Percentiles rank a stretch among this genome's conserved stretches.
These are phyloP conservation scores for Marsdenia floribunda DNA, from an alignment of 257 asterid genomes.

Conservation along the genomic window DNA sequence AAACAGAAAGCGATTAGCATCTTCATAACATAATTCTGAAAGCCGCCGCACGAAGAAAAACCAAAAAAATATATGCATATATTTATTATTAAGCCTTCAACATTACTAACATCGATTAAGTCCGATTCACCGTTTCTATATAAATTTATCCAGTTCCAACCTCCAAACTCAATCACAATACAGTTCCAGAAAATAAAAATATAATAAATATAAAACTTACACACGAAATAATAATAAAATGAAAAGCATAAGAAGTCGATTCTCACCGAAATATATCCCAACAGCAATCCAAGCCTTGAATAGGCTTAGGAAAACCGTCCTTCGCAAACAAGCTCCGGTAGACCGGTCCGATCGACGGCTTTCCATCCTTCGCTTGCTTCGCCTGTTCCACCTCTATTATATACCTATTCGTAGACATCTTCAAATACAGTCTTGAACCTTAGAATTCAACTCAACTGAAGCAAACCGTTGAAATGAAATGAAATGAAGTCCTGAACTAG, in stretches of 20 bases:
- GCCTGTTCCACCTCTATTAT: slow-evolving; percentile 72
- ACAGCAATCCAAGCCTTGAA: slow-evolving; percentile 67
- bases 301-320: slow-evolving; percentile 73
- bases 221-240: background rate
- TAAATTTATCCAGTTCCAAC: background rate
- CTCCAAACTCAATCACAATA: slow-evolving; percentile 1
- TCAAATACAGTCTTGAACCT: slow-evolving; percentile 12
- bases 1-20: background rate
- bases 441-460: background rate
- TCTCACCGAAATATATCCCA: slow-evolving; percentile 96
- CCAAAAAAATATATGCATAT: background rate
- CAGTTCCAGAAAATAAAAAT: background rate
- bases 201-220: background rate
- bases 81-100: background rate
- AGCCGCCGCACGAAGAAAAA: background rate
- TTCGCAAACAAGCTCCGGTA: slow-evolving; percentile 70
- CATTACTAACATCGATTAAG: background rate
- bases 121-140: background rate
- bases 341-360: slow-evolving; percentile 80
- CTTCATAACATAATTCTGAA: background rate
- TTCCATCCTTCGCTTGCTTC: slow-evolving; percentile 64
- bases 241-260: slow-evolving; percentile 5
- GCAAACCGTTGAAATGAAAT: background rate
- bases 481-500: background rate
- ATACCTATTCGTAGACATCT: slow-evolving; percentile 45